Base-by-base conservation (phyloP, 2,329 filamentous ascomycete genomes). In the Ascochyta clinopodiicola region DNA sequence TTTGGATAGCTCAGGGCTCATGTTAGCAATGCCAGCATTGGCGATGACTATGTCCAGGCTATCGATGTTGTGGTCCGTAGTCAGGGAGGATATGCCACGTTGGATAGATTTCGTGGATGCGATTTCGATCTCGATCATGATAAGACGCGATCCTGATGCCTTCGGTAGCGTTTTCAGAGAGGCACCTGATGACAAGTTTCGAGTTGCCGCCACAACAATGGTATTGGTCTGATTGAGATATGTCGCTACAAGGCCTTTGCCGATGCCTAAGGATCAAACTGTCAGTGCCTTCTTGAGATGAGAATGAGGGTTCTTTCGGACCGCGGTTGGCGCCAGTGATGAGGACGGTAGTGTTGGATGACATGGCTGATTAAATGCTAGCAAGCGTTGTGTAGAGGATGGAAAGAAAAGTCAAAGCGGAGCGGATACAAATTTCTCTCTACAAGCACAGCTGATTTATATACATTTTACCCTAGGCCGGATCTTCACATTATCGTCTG, bases 151-250 rank as follows among this genome's bases (percentile, higher is more conserved):
- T 5, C 52, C 52, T 5, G 34, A 17, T 2, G 60, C 73, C 10
- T 49, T 64, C n/a, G 66, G 59, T 6, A 73, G 45, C 6, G 52
- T 38, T 4, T 60, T 44, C 6, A 79, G 68, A 3, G 66, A 59
- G 1, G 64, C 25, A 2, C 68, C 64, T 31, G 62, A 65, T 0
- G 60, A 39, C 4, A 59, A 66, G n/a, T 73, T 64, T 21, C 78
- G 77, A 27, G 78, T 68, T 6, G 74, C 75, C 19, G 75, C 77
- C 13, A 81, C 73, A 36, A 80, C 74, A 17, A 66, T 77, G 17
- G 71, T 74, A 38, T 75, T 63, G 1, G 78, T 73, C 1, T 71
- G 64, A 1, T 61, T 54, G 35, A 81, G 75, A 59, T 77, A 77
- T 2, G 45, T 22, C 34, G 66, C 47, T 40, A 70, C 60, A 9